Evolutionary conservation across 805 yeast species (phyloP).

Genomic region (Cyberlindnera saturnus): DNA sequence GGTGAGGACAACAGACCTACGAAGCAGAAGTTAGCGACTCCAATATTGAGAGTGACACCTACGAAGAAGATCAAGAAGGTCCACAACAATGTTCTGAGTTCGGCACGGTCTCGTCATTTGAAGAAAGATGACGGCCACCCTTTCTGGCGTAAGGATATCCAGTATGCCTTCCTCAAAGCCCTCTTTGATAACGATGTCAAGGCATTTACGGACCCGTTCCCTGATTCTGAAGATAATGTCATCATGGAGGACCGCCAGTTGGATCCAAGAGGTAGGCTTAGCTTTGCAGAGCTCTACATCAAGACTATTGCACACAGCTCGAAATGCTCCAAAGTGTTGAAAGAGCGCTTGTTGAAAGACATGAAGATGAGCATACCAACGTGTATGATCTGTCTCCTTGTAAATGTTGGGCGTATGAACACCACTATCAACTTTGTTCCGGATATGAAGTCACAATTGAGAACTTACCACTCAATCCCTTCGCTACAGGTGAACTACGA

Average conservation of each 20-base stretch:
- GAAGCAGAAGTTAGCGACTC: neutral
- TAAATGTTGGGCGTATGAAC: conserved; percentile 89
- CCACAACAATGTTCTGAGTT: conserved; percentile 15
- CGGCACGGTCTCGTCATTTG: conserved; percentile 47
- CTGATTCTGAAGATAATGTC: conserved; percentile 30
- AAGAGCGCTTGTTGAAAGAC: conserved; percentile 66
- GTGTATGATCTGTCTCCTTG: conserved; percentile 77
- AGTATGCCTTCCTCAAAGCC: conserved; percentile 64
- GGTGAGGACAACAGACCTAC: neutral
- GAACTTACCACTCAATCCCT: conserved; percentile 94
- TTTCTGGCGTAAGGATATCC: conserved; percentile 82
- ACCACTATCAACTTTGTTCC: conserved; percentile 93
- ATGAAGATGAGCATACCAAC: conserved; percentile 61
- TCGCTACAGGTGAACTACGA: conserved; percentile 68
- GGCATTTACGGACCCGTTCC: conserved; percentile 64
- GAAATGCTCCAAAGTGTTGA: conserved; percentile 75
- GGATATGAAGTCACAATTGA: conserved; percentile 88
- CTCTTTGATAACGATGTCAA: conserved; percentile 57
- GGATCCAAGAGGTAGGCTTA: conserved; percentile 41
- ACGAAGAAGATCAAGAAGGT: conserved; percentile 10
- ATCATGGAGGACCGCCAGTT: conserved; percentile 28
- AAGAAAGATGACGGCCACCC: conserved; percentile 93
- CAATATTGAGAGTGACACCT: conserved; percentile 3
- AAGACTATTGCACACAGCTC: conserved; percentile 76
- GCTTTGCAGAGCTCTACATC: conserved; percentile 81